phyloP scores from a whole-genome alignment of 2,329 filamentous ascomycete genomes.

The Phyllosticta citrichinensis region DNA sequence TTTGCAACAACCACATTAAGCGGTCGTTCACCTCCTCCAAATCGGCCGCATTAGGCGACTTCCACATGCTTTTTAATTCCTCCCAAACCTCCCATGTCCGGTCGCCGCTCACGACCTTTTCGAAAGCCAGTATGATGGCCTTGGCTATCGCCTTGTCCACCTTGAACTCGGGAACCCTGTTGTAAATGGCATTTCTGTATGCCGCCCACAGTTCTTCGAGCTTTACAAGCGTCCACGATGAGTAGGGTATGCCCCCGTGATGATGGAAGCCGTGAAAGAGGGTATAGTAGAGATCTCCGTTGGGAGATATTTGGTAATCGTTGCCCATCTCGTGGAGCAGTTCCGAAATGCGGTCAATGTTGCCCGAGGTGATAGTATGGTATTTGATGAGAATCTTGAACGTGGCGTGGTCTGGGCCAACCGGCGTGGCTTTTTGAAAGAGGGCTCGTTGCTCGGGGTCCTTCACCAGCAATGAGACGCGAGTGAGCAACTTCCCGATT shows the following conservation, averaged over 20 bases:
- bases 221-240: conserved; percentile 62
- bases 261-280: conserved; percentile 72
- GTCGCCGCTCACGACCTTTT: conserved; percentile 45
- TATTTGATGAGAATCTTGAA: conserved; percentile 72
- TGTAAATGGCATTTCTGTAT: conserved; percentile 31
- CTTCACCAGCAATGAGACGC: conserved; percentile 30
- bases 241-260: conserved; percentile 57
- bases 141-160: conserved; percentile 44
- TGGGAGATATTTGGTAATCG: conserved; percentile 52
- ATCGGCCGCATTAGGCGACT: conserved; percentile 23
- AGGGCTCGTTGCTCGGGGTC: conserved; percentile 39
- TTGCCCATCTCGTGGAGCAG: conserved; percentile 72
- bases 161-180: conserved; percentile 16
- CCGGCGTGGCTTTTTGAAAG: conserved; percentile 55
- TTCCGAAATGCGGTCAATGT: conserved; percentile 59
- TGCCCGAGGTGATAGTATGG: conserved; percentile 57
- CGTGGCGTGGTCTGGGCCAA: conserved; percentile 67
- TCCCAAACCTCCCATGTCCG: conserved; percentile 47
- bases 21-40: conserved; percentile 20
- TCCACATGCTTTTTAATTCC: conserved; percentile 31
- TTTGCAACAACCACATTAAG: conserved; percentile 16
- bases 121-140: conserved; percentile 54
- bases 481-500: conserved; percentile 39
- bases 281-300: conserved; percentile 67
- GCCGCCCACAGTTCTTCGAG: conserved; percentile 59